Percentiles rank a stretch among this genome's conserved stretches.
Evolutionary conservation across 2,329 filamentous ascomycete genomes (phyloP).

Genomic region (Sarocladium brachiariae): DNA sequence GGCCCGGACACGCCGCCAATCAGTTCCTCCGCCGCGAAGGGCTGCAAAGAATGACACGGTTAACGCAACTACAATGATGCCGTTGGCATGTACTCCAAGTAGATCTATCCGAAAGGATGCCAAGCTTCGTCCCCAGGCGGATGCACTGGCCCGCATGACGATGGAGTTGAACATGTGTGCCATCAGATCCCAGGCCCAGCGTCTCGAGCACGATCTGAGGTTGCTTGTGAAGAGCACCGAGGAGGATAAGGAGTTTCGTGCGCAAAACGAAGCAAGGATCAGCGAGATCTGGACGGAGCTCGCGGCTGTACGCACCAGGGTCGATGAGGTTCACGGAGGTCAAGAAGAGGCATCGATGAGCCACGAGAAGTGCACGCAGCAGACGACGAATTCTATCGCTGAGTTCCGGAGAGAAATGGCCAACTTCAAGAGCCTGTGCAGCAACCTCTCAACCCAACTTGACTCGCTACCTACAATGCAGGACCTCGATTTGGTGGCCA

Average conservation of each 20-base stretch:
- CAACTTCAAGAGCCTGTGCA: slow-evolving; percentile 17
- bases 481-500: slow-evolving; percentile 13
- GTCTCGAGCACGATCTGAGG: slow-evolving; percentile 23
- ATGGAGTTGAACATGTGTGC: slow-evolving; percentile 28
- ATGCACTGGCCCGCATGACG: slow-evolving; percentile 29
- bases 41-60: slow-evolving; percentile 8
- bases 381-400: slow-evolving; percentile 15
- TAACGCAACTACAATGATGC: background rate
- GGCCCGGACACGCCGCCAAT: slow-evolving; percentile 3
- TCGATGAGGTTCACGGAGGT: slow-evolving; percentile 14
- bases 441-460: slow-evolving; percentile 18
- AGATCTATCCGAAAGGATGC: background rate
- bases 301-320: slow-evolving; percentile 21
- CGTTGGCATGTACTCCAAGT: background rate
- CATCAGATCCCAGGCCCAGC: slow-evolving; percentile 20
- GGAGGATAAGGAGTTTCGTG: slow-evolving; percentile 22
- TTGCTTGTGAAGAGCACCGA: slow-evolving; percentile 20
- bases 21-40: background rate
- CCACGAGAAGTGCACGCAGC: slow-evolving; percentile 15
- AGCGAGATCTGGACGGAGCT: slow-evolving; percentile 24
- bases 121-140: slow-evolving; percentile 20
- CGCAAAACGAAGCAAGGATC: slow-evolving; percentile 23
- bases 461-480: slow-evolving; percentile 16
- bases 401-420: slow-evolving; percentile 18
- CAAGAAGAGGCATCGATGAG: slow-evolving; percentile 12